These are phyloP conservation scores for Cadophora malorum DNA, from an alignment of 2,329 filamentous ascomycete genomes.

Conservation along the genomic window DNA sequence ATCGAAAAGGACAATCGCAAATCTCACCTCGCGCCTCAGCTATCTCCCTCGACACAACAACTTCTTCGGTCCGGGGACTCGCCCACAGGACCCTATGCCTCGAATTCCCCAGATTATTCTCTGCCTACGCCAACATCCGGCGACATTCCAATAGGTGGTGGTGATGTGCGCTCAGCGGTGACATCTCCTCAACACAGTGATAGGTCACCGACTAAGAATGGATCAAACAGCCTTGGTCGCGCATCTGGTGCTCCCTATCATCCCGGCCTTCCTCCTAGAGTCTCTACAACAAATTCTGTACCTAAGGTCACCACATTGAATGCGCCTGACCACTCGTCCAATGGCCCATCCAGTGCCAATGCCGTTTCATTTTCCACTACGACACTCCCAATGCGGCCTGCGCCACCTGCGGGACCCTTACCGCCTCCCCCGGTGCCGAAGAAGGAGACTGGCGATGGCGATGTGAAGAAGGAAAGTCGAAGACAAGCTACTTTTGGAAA, in stretches of 20 bases:
- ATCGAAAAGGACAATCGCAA: slow-evolving; percentile 97
- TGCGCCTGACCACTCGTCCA: slow-evolving; percentile 47
- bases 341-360: slow-evolving; percentile 52
- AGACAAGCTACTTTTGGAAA: slow-evolving; percentile 60
- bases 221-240: slow-evolving; percentile 54
- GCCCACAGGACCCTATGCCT: slow-evolving; percentile 52
- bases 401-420: slow-evolving; percentile 61
- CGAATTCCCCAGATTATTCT: slow-evolving; percentile 51
- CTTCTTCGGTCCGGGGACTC: slow-evolving; percentile 71
- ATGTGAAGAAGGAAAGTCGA: slow-evolving; percentile 57
- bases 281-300: slow-evolving; percentile 58
- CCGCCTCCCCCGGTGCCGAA: slow-evolving; percentile 60
- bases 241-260: slow-evolving; percentile 50
- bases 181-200: slow-evolving; percentile 52
- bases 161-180: slow-evolving; percentile 51
- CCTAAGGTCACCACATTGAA: slow-evolving; percentile 52
- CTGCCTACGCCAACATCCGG: slow-evolving; percentile 71
- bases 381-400: slow-evolving; percentile 68
- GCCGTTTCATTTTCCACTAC: slow-evolving; percentile 55
- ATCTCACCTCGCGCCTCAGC: slow-evolving; percentile 84
- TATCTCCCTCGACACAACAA: slow-evolving; percentile 79
- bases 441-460: slow-evolving; percentile 53
- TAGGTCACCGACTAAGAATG: slow-evolving; percentile 47
- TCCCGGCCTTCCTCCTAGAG: slow-evolving; percentile 57
- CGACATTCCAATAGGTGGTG: slow-evolving; percentile 71